Evolutionary conservation across 2,329 filamentous ascomycete species (phyloP).

Genomic region (Xylogone sp.): DNA sequence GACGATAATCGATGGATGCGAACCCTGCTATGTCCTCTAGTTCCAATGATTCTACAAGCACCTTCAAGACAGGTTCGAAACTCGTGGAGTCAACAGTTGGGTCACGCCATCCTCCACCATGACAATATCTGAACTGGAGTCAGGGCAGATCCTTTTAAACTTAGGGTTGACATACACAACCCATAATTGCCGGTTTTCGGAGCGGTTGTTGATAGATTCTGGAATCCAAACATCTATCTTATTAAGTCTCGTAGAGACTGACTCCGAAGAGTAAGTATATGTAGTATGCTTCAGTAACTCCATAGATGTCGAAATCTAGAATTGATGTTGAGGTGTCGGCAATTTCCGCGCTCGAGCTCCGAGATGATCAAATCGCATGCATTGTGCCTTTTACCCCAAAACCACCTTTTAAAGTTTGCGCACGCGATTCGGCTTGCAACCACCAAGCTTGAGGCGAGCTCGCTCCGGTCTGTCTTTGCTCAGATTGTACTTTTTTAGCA

Average conservation of each 20-base stretch:
- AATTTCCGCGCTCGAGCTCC: not conserved
- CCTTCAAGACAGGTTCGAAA: slow-evolving; percentile 41
- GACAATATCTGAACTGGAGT: slow-evolving; percentile 35
- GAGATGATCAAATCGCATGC: not conserved
- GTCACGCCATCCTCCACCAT: slow-evolving; percentile 63
- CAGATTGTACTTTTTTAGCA: not conserved
- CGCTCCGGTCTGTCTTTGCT: not conserved
- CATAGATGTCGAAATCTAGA: not conserved
- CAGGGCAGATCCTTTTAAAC: slow-evolving; percentile 1
- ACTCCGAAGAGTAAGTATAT: slow-evolving; percentile 6
- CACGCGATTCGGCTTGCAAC: not conserved
- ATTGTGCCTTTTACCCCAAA: not conserved
- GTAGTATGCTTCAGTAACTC: slow-evolving; percentile 3
- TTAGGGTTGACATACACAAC: slow-evolving; percentile 7
- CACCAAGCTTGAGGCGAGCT: not conserved
- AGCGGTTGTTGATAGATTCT: not conserved
- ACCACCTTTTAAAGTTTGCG: not conserved
- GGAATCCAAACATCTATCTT: slow-evolving; percentile 12
- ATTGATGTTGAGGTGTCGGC: not conserved
- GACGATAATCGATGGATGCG: slow-evolving; percentile 61
- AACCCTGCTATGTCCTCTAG: slow-evolving; percentile 50
- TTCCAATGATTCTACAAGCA: slow-evolving; percentile 29
- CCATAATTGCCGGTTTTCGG: slow-evolving; percentile 5
- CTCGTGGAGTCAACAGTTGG: slow-evolving; percentile 43
- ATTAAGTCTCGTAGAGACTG: slow-evolving; percentile 11